Base-by-base conservation (phyloP, 495 filamentous ascomycete genomes). In the Daldinia bambusicola region DNA sequence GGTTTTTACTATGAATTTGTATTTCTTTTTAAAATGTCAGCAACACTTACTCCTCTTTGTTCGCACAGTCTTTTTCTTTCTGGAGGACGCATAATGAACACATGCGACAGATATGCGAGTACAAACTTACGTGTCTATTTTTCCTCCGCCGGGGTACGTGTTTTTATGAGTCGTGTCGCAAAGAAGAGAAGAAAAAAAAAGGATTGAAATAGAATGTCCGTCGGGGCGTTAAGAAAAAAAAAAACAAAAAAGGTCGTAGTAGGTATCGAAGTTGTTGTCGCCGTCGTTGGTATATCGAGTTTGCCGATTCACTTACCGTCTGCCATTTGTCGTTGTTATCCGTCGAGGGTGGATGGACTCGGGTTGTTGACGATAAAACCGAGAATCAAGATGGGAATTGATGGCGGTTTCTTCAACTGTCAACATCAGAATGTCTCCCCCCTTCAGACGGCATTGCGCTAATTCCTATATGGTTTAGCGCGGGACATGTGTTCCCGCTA, bases 401-500 rank as follows among this genome's bases (percentile, higher is more conserved):
- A 30, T 65, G 55, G 62, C 61, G 63, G n/a, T 57, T 71, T 71
- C 69, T 61, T 65, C 52, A 37, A 69, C 45, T 69, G 62, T 73
- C 70, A 72, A 69, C 75, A 75, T 72, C 73, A 66, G 70, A 70
- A 55, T 50, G 34, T 61, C 68, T 74, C 66, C 61, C 70, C 75
- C 74, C 71, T 74, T 64, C 63, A 66, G 63, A 40, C 61, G 22
- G 37, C 59, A 59, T 10, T 2, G 31, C 37, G 50, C 75, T 74
- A 76, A 14, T 12, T 56, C 31, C 0, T 0, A 9, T 16, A 0
- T 0, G 61, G 74, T 0, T 38, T 77, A 77, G 75, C 66, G 64
- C 69, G 63, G 68, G 73, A 75, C 74, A 71, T 70, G 74, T 76
- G 71, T 61, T 66, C 40, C 55, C 70, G 59, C 75, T 77, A 77